Evolutionary conservation across 306 rosid genomes (phyloP).

Genomic region (Macrotyloma uniflorum): DNA sequence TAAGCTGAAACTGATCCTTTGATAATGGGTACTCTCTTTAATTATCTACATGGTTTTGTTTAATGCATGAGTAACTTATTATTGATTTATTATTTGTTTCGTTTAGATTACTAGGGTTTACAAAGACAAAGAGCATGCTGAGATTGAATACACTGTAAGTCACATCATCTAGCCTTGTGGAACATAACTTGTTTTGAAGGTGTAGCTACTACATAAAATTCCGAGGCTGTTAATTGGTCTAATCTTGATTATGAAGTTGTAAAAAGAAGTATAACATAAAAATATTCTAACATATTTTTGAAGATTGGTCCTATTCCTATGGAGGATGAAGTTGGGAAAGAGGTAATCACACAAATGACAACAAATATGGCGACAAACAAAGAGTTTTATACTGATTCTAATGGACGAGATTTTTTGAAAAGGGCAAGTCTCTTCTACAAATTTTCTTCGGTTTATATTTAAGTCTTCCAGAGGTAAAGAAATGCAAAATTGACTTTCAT

Average conservation of each 20-base stretch:
- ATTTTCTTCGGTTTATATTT: background rate
- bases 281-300: background rate
- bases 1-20: background rate
- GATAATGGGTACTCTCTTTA: background rate
- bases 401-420: constrained; percentile 2
- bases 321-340: background rate
- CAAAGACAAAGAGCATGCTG: constrained; percentile 2
- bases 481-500: background rate
- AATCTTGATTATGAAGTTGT: background rate
- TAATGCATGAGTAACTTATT: background rate
- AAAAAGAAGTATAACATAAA: background rate
- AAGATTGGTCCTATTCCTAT: constrained; percentile 7
- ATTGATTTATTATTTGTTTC: background rate
- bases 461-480: background rate
- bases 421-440: background rate
- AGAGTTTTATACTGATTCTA: background rate
- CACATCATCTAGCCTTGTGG: background rate
- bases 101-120: background rate
- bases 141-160: constrained; percentile 19
- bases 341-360: constrained; percentile 1
- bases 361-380: background rate
- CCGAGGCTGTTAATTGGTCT: background rate
- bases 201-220: background rate
- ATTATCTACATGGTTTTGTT: background rate
- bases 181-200: background rate